Evolutionary conservation across 2,329 filamentous ascomycete genomes (phyloP).

Genomic region (Fusarium camptoceras): DNA sequence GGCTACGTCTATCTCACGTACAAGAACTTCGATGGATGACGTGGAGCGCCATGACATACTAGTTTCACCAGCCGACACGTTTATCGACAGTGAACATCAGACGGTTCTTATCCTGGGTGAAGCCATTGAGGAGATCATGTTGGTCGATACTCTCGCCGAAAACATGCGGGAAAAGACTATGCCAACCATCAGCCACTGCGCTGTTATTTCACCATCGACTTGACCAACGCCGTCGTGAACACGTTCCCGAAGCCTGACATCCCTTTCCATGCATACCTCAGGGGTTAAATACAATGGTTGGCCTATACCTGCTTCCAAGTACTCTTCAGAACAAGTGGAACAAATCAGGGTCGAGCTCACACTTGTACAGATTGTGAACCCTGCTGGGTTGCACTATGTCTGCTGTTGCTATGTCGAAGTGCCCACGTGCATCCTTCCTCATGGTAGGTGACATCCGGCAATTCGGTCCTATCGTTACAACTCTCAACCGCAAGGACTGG

Average conservation of each 20-base stretch:
- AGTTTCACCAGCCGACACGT: not conserved
- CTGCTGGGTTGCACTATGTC: not conserved
- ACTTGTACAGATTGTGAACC: not conserved
- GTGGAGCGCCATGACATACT: not conserved
- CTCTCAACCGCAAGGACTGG: not conserved
- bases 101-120: not conserved
- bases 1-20: not conserved
- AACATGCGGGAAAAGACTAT: not conserved
- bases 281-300: not conserved
- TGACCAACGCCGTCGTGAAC: not conserved
- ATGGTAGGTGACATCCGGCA: not conserved
- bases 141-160: not conserved
- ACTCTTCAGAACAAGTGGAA: not conserved
- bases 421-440: not conserved
- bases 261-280: not conserved
- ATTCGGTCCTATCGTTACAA: not conserved
- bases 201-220: not conserved
- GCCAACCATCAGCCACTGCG: not conserved
- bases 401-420: not conserved
- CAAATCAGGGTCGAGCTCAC: not conserved
- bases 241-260: not conserved
- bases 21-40: not conserved
- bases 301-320: not conserved
- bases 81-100: not conserved
- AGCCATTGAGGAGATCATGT: not conserved